phyloP scores from a whole-genome alignment of 768 basidiomycete genomes.

The Kwoniella dendrophila region DNA sequence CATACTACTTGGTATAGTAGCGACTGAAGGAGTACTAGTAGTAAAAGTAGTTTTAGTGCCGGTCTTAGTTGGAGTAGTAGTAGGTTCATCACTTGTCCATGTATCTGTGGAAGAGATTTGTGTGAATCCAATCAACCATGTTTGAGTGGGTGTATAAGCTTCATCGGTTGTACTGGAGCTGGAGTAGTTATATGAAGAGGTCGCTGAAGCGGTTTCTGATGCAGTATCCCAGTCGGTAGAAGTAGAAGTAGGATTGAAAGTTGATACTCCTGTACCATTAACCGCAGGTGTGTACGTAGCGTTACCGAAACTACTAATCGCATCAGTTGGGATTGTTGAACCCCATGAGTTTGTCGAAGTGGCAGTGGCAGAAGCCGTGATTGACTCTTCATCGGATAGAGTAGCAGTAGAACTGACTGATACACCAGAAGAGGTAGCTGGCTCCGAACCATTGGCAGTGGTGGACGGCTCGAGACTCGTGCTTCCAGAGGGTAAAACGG shows the following conservation, averaged over 20 bases:
- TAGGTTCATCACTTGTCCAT: slow-evolving; percentile 9
- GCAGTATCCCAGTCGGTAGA: slow-evolving; percentile 15
- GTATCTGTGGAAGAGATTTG: slow-evolving; percentile 15
- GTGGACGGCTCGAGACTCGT: neutral
- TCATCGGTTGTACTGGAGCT: slow-evolving; percentile 26
- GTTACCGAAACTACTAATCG: slow-evolving; percentile 12
- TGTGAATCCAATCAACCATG: slow-evolving; percentile 42
- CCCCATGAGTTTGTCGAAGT: slow-evolving; percentile 1
- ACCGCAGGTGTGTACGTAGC: slow-evolving; percentile 28
- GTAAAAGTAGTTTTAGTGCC: slow-evolving; percentile 20
- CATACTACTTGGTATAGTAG: slow-evolving; percentile 50
- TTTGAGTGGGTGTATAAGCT: slow-evolving; percentile 43
- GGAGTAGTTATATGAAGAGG: slow-evolving; percentile 11
- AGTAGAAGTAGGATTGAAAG: slow-evolving; percentile 22
- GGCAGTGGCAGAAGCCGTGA: neutral
- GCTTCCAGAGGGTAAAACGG: neutral
- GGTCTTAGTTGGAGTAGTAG: slow-evolving; percentile 14
- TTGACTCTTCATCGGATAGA: neutral
- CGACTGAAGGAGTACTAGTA: slow-evolving; percentile 41
- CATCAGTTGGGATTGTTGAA: slow-evolving; percentile 8
- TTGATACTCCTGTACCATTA: slow-evolving; percentile 25
- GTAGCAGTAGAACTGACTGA: slow-evolving; percentile 1
- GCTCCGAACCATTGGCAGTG: neutral
- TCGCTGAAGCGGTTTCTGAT: slow-evolving; percentile 8
- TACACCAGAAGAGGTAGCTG: neutral